Base-by-base conservation (phyloP, 202 grass and related monocot species). In the Zizania palustris region DNA sequence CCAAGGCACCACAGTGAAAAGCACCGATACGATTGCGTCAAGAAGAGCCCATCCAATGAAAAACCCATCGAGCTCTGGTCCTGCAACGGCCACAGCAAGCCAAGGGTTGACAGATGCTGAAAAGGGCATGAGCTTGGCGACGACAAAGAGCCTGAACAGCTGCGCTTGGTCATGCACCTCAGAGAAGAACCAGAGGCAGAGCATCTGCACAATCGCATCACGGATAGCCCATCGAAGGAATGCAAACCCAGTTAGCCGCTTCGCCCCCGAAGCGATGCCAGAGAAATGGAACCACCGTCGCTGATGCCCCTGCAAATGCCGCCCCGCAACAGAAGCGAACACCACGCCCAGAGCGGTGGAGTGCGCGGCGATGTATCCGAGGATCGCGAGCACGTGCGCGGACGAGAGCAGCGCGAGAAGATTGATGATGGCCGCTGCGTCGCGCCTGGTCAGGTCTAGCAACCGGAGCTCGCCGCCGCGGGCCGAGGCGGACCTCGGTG, bases 1-100 rank as follows among this genome's bases (percentile, higher is more conserved):
- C 95, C 95, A 97, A 22, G 95, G 91, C 65, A 93, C 89, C 64
- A 97, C 77, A 14, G 91, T 91, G 75, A 97, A 92, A 33, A 97
- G 60, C 34, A 97, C 89, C 0, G 91, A 94, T 33, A 93, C 65
- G 7, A 97, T 54, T 4, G 91, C 88, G 76, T 97, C 95, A 19
- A 97, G 82, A 43, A 92, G 80, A 61, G 89, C 79, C 95, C 95
- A 97, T 1, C 76, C 86, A 71, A 97, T 76, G 6, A 92, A 97
- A 77, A 97, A 97, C 12, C 87, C 88, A 7, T 88, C 81, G 0
- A 97, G 84, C 61, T 93, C 82, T 39, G 91, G 79, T 9, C 86
- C 91, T 37, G 83, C 74, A 83, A 80, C 61, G 1, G 84, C 71
- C 1, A 70, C 71, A 28, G 80, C 64, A 53, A 85, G 80, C 90